Evolutionary conservation across 441 rosid genomes (phyloP).

Genomic region (Bocquillonia castaneifolia): DNA sequence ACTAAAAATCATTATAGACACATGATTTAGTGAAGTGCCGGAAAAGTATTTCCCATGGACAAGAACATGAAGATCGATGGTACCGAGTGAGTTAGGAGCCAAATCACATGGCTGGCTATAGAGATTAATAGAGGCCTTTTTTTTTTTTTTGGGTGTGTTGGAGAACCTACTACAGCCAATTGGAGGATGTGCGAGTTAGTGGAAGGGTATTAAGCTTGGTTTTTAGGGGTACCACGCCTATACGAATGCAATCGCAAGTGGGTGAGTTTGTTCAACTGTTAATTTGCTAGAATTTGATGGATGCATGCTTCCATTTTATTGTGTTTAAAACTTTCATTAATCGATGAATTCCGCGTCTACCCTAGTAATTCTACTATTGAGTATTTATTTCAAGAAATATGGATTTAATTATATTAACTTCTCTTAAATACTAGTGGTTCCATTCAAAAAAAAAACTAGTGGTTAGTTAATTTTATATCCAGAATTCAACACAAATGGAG

Average conservation of each 20-base stretch:
- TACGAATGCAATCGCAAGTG: neutral
- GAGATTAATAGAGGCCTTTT: neutral
- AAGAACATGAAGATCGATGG: neutral
- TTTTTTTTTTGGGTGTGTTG: neutral
- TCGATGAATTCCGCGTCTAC: no score
- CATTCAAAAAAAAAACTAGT: no score
- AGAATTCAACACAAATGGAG: no score
- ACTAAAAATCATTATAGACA: no score
- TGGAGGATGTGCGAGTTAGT: conserved; percentile 6
- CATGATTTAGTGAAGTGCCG: no score
- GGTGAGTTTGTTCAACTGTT: conserved; percentile 13
- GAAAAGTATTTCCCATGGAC: no score
- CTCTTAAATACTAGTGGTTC: no score
- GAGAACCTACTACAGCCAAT: neutral
- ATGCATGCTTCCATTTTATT: neutral
- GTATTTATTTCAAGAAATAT: no score
- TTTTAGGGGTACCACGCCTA: neutral
- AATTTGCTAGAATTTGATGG: neutral
- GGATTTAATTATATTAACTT: no score
- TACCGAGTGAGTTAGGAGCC: neutral
- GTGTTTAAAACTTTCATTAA: neutral
- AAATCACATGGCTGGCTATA: conserved; percentile 6
- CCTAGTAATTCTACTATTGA: no score
- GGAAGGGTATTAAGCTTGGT: conserved; percentile 7
- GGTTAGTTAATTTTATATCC: no score